Conservation (phyloP, 2,329 filamentous ascomycete genomes). For the Arthroderma sp. region DNA sequence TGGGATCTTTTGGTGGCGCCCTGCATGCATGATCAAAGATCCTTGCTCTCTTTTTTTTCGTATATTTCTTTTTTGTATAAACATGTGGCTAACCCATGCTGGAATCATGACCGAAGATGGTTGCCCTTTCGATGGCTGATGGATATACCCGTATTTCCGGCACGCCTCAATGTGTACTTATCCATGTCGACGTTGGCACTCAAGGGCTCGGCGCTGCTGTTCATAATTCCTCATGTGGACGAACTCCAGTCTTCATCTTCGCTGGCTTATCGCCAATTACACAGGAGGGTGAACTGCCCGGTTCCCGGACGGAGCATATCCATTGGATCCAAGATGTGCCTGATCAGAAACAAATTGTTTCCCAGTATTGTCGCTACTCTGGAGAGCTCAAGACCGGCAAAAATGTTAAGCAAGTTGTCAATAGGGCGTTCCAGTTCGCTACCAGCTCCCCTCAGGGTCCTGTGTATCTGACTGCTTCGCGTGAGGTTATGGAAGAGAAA, state of each 20-base stretch:
- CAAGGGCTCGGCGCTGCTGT: slow-evolving; percentile 66
- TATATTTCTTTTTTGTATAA: too few species aligned
- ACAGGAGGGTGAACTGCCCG: slow-evolving; percentile 62
- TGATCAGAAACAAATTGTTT: slow-evolving; percentile 66
- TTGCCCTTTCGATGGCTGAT: slow-evolving; percentile 72
- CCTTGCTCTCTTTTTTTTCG: too few species aligned
- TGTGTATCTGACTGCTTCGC: slow-evolving; percentile 62
- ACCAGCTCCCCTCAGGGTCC: slow-evolving; percentile 64
- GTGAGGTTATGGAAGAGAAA: slow-evolving; percentile 78
- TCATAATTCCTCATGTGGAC: slow-evolving; percentile 64
- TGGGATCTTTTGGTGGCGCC: neutral
- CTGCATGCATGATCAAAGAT: slow-evolving; percentile 3
- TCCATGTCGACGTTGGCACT: slow-evolving; percentile 72
- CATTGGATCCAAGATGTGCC: slow-evolving; percentile 79
- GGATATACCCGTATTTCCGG: slow-evolving; percentile 61
- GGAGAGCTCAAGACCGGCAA: slow-evolving; percentile 72
- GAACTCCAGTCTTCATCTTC: slow-evolving; percentile 64
- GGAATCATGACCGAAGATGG: slow-evolving; percentile 46
- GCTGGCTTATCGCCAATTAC: slow-evolving; percentile 67
- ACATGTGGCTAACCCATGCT: neutral
- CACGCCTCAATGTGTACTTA: slow-evolving; percentile 62
- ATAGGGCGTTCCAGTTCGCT: slow-evolving; percentile 70
- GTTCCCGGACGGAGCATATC: slow-evolving; percentile 69
- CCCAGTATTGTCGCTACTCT: slow-evolving; percentile 73
- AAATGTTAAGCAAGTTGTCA: slow-evolving; percentile 83